A percentile compares a stretch with the other conserved stretches of the same genome.
Conservation (phyloP, 257 asterid genomes). For the Solanum habrochaites region DNA sequence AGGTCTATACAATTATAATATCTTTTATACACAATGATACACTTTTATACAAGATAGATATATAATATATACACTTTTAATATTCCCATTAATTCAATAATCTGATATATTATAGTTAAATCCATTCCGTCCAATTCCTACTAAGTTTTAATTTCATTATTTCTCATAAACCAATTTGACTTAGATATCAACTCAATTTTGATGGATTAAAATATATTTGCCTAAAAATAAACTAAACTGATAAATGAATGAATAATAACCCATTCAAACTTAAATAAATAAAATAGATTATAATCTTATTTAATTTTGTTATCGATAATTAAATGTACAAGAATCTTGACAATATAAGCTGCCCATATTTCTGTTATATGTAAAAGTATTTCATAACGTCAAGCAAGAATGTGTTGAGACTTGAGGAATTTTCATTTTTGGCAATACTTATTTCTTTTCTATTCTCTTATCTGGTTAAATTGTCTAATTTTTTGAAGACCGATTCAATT, state of each 20-base stretch:
- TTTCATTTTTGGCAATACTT: not conserved
- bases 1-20: too few relatives aligned
- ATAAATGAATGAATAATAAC: not conserved
- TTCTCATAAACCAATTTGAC: not conserved
- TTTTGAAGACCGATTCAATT: rapidly evolving
- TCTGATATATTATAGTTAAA: not conserved
- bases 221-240: too few relatives aligned
- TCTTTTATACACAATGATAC: not conserved
- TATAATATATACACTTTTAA: too few relatives aligned
- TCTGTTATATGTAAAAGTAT: not conserved
- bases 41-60: too few relatives aligned
- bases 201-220: not conserved
- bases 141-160: not conserved
- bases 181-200: not conserved
- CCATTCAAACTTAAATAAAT: not conserved
- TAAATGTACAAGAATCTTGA: not conserved
- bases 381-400: not conserved
- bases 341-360: not conserved
- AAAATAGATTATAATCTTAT: not conserved
- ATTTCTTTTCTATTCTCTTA: not conserved
- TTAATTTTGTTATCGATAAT: not conserved
- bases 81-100: not conserved
- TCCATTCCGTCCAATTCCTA: too few relatives aligned
- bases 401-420: not conserved
- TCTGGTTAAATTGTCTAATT: not conserved